phyloP scores from a whole-genome alignment of 2,329 filamentous ascomycete species.

The Epichloe aotearoae region DNA sequence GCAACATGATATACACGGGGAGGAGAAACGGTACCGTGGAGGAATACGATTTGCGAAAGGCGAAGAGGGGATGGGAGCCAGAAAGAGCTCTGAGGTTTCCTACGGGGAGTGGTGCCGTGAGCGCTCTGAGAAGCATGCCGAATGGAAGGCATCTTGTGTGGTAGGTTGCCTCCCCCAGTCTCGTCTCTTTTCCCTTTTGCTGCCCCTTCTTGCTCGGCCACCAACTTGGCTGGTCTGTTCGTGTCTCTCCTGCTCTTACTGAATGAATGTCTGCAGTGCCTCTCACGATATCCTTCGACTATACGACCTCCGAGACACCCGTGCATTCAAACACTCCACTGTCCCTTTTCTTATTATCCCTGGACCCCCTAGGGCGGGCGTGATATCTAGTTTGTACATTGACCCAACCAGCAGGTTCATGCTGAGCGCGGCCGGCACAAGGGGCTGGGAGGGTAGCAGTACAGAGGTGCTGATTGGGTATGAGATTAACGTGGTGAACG shows the following conservation, averaged over 20 bases:
- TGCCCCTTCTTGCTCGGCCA: neutral
- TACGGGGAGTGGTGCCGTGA: conserved; percentile 77
- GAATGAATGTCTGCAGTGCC: conserved; percentile 38
- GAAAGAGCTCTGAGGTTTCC: conserved; percentile 79
- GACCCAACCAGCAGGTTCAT: conserved; percentile 84
- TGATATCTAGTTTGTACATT: conserved; percentile 74
- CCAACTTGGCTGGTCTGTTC: neutral
- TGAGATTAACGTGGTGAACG: conserved; percentile 48
- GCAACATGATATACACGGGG: conserved; percentile 89
- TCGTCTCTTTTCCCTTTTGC: neutral
- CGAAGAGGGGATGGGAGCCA: conserved; percentile 51
- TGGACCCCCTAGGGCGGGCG: conserved; percentile 68
- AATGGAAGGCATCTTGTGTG: conserved; percentile 89
- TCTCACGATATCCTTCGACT: conserved; percentile 87
- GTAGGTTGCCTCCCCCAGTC: conserved; percentile 14
- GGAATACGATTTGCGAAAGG: conserved; percentile 79
- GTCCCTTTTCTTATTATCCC: conserved; percentile 96
- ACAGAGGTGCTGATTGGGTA: conserved; percentile 92
- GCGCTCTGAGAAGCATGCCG: conserved; percentile 76
- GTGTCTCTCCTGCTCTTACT: neutral
- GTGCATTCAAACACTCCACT: conserved; percentile 55
- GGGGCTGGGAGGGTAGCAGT: conserved; percentile 84
- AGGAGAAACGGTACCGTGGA: conserved; percentile 86
- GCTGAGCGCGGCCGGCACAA: conserved; percentile 80
- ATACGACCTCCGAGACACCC: conserved; percentile 67